Conservation (phyloP, 2,329 filamentous ascomycete genomes). For the Coleophoma eucalyptorum region DNA sequence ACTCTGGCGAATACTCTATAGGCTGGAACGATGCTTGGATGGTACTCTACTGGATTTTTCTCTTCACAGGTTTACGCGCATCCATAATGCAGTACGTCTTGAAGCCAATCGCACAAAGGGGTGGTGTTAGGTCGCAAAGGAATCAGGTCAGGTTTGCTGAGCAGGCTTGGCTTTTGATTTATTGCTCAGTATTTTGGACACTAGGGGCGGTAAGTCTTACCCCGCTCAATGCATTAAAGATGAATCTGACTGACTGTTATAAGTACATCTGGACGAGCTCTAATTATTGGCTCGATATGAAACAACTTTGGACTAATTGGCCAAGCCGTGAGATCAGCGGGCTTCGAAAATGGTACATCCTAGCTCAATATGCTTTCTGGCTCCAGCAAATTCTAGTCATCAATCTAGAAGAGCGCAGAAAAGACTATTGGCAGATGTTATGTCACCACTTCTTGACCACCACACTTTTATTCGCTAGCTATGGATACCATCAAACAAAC, state of each 20-base stretch:
- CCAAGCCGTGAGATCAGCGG: conserved; percentile 70
- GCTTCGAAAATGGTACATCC: conserved; percentile 78
- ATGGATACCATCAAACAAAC: conserved; percentile 78
- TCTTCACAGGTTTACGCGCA: conserved; percentile 81
- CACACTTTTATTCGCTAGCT: conserved; percentile 71
- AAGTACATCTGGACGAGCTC: conserved; percentile 49
- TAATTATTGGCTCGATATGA: conserved; percentile 70
- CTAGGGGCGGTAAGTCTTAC: conserved; percentile 67
- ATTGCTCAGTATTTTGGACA: conserved; percentile 76
- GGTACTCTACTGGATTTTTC: conserved; percentile 70
- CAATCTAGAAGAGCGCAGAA: conserved; percentile 86
- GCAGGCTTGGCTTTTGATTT: conserved; percentile 83
- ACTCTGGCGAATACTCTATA: conserved; percentile 63
- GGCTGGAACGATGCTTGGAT: conserved; percentile 75
- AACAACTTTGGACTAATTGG: conserved; percentile 77
- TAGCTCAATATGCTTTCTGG: conserved; percentile 89
- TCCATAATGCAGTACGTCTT: conserved; percentile 81
- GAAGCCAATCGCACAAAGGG: conserved; percentile 65
- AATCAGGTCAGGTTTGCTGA: conserved; percentile 79
- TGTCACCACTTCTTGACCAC: conserved; percentile 87
- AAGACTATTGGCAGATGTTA: conserved; percentile 93
- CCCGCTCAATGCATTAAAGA: not conserved
- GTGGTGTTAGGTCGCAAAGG: conserved; percentile 69
- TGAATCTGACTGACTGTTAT: not conserved
- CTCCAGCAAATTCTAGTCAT: conserved; percentile 88